These are phyloP conservation scores for Sclerotinia borealis DNA, from an alignment of 2,329 filamentous ascomycete species.

Conservation along the genomic window DNA sequence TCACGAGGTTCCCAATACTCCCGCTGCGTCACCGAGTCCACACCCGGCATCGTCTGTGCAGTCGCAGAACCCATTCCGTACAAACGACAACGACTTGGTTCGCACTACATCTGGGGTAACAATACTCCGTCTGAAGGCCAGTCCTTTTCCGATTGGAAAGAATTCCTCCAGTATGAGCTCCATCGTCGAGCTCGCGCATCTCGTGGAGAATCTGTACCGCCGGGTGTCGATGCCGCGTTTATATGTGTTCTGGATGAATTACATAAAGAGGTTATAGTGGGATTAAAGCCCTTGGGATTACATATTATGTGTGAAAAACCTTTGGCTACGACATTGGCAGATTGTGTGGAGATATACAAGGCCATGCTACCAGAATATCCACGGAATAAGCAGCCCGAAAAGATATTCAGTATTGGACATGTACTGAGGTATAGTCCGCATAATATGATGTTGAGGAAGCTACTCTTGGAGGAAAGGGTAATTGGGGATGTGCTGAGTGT, in stretches of 20 bases:
- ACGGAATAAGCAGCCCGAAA: slow-evolving; percentile 32
- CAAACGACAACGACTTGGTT: slow-evolving; percentile 67
- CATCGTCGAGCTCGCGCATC: slow-evolving; percentile 49
- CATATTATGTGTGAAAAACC: slow-evolving; percentile 97
- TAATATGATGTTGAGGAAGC: slow-evolving; percentile 74
- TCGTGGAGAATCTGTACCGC: slow-evolving; percentile 40
- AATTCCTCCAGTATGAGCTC: slow-evolving; percentile 69
- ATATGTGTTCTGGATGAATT: slow-evolving; percentile 81
- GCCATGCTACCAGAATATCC: slow-evolving; percentile 41
- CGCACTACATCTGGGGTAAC: slow-evolving; percentile 65
- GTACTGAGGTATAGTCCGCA: slow-evolving; percentile 91
- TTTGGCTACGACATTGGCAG: slow-evolving; percentile 68
- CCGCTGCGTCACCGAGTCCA: slow-evolving; percentile 56
- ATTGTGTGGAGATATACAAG: slow-evolving; percentile 70
- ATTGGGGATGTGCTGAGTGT: slow-evolving; percentile 83
- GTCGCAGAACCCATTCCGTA: slow-evolving; percentile 76
- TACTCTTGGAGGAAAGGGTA: slow-evolving; percentile 67
- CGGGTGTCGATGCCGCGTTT: slow-evolving; percentile 51
- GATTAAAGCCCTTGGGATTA: slow-evolving; percentile 62
- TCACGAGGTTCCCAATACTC: slow-evolving; percentile 73
- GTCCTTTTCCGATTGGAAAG: slow-evolving; percentile 66
- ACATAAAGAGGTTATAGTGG: slow-evolving; percentile 75
- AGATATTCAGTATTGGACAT: slow-evolving; percentile 85
- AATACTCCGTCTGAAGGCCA: slow-evolving; percentile 50
- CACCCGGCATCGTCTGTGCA: slow-evolving; percentile 63